Base-by-base conservation (phyloP, 208 protist species). In the Leishmania martiniquensis region DNA sequence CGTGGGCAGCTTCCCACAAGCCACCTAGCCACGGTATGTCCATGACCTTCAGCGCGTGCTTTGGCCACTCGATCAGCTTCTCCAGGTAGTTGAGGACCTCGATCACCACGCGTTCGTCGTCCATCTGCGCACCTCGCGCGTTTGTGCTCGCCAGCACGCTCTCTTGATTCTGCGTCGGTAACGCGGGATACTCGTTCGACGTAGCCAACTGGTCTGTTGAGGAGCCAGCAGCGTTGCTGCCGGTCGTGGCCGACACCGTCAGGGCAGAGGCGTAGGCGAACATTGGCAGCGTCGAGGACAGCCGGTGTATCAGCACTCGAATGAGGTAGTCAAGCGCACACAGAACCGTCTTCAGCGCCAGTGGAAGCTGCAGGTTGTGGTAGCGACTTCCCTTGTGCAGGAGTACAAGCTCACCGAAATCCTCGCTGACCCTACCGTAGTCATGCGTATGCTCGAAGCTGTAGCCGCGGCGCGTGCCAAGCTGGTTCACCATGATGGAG, bases 361-460 rank as follows among this genome's bases (percentile, higher is more conserved):
- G 60, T 17, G 85, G 85, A 39, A 83, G 77, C 13, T 85, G 78
- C 39, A 93, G 60, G 51, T 52, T 76, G 70, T 85, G 75, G 52
- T 81, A 73, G 72, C 68, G 69, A 44, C 78, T 81, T 55, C 77
- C 79, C 68, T 82, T 82, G 74, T 80, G 62, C 55, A 78, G 70
- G n/a, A 79, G 44, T 63, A 76, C 78, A 22, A 85, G 62, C 60
- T 84, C 82, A 6, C 75, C 73, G 65, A 90, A 87, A 63, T 92
- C 85, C 51, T 87, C 85, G 65, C 86, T 85, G n/a, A 87, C 78
- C 29, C 62, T 79, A 42, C 82, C 78, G 76, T 90, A 91, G 80
- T 94, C 92, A 42, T 88, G 85, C 22, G 89, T 84, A 39, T 84
- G 68, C 51, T 96, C 90, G 77, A 97, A 94, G 76, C 91, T 95